Base-by-base conservation (phyloP, 2,329 filamentous ascomycete species). In the Xylariales sp. region DNA sequence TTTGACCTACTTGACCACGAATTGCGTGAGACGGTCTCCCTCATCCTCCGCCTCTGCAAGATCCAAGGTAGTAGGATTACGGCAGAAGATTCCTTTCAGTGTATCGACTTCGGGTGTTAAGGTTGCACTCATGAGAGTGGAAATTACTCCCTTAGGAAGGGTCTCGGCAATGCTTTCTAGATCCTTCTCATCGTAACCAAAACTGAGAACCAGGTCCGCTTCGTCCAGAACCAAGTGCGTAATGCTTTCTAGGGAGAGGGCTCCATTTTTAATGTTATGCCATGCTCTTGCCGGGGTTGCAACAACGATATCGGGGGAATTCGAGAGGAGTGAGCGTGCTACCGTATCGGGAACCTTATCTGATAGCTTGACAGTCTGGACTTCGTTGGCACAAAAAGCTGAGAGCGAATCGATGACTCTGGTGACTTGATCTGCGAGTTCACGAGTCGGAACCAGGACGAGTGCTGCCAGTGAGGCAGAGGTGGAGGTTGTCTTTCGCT, bases 51-150 rank as follows among this genome's bases (percentile, higher is more conserved):
- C 77, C 50, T 95, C 88, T 48, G 93, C 86, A 14, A 98, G 68
- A 57, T 95, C 84, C 51, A 98, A 66, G 31, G 93, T 65, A 2
- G 80, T 82, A 0, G 91, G 90, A 53, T 86, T 82, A 32, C 83
- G 77, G 61, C 88, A 93, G 63, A 98, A 95, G 21, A 96, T 74
- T 3, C 78, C 80, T 60, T 93, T 93, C 44, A 98, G 65, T 1
- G 80, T 84, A 51, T 96, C 85, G 3, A 97, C 82, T 56, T 98
- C 93, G 1, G 84, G 80, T 4, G 86, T 90, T 40, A 98, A 72
- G 0, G 93, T 98, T 5, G 93, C 93, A 51, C 88, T 95, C 81
- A 95, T 95, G 59, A 98, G 75, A 55, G 93, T 83, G 2, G 88
- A 90, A 67, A 98, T 93, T 0, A 95, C 78, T 2, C 86, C 86